Conservation (phyloP, 371 early-diverging fungal species). For the Mortierella sp. region DNA sequence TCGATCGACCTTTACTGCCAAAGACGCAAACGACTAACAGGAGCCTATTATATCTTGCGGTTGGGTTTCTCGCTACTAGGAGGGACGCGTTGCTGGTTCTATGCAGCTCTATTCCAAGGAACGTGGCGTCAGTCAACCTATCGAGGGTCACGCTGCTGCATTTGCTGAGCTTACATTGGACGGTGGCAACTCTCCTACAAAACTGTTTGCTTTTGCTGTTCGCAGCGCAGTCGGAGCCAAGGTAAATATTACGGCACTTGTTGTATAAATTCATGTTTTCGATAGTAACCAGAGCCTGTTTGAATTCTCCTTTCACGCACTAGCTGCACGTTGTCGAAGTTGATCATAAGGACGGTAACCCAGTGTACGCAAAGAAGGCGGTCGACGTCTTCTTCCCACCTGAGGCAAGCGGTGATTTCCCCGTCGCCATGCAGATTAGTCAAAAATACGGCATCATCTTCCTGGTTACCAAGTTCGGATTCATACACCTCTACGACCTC, state of each 20-base stretch:
- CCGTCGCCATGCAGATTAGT: conserved; percentile 96
- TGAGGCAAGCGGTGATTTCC: conserved; percentile 95
- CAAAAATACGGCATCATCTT: conserved; percentile 93
- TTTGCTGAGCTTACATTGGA: conserved; percentile 93
- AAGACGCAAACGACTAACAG: neutral
- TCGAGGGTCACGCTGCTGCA: conserved; percentile 97
- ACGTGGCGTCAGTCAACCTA: conserved; percentile 92
- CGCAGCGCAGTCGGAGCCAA: conserved; percentile 85
- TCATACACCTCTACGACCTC: conserved; percentile 95
- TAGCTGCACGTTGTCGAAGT: conserved; percentile 97
- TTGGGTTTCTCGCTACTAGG: conserved; percentile 43
- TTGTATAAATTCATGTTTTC: neutral
- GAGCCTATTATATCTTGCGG: neutral
- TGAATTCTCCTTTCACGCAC: neutral
- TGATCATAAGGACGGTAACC: conserved; percentile 94
- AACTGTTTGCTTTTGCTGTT: conserved; percentile 94
- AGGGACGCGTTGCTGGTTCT: conserved; percentile 92
- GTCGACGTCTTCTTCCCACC: conserved; percentile 97
- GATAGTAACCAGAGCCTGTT: neutral
- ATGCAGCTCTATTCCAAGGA: conserved; percentile 97
- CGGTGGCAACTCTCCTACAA: conserved; percentile 81
- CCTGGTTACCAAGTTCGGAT: conserved; percentile 97
- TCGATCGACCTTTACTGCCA: neutral
- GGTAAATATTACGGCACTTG: conserved; percentile 61
- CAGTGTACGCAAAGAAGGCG: conserved; percentile 90